phyloP scores from a whole-genome alignment of 257 asterid species.

The Solanum infundibuliforme region DNA sequence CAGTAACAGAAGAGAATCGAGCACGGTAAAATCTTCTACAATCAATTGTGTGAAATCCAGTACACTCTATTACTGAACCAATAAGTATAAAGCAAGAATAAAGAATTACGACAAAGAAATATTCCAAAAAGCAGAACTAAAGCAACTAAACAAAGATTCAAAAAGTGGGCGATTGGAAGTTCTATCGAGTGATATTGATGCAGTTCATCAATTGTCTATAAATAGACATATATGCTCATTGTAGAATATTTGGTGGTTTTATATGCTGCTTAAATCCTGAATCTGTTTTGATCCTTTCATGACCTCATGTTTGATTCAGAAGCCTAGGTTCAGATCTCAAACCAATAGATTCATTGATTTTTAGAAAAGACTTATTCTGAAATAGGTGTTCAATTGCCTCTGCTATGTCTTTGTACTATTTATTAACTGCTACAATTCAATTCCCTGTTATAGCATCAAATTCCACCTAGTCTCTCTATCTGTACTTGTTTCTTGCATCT shows the following conservation, averaged over 20 bases:
- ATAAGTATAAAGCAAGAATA: neutral
- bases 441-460: neutral
- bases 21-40: conserved; percentile 65
- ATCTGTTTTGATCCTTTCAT: neutral
- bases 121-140: neutral
- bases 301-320: neutral
- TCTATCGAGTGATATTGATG: neutral
- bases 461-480: neutral
- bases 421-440: neutral
- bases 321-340: neutral
- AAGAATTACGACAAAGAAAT: neutral
- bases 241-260: neutral
- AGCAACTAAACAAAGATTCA: neutral
- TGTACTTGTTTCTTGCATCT: neutral
- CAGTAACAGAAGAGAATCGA: conserved; percentile 83
- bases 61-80: conserved; percentile 64
- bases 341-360: neutral
- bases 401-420: neutral
- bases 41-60: conserved; percentile 55
- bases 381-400: neutral
- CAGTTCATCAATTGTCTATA: neutral
- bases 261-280: neutral
- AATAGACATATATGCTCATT: neutral
- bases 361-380: neutral
- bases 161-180: neutral